Evolutionary conservation across 345 rosid species (phyloP).

Genomic region (Heritiera fomes): DNA sequence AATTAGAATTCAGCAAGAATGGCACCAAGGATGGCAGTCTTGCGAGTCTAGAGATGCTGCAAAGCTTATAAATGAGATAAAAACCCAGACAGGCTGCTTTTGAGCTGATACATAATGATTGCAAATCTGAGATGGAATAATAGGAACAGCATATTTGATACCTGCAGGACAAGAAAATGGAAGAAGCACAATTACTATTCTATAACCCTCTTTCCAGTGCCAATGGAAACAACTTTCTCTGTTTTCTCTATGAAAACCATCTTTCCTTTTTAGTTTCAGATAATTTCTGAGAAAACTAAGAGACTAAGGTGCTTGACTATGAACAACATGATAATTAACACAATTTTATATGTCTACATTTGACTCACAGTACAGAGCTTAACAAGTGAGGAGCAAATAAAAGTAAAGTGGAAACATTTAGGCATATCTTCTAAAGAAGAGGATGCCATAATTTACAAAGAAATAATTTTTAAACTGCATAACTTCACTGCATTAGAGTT

Average conservation of each 20-base stretch:
- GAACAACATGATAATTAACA: neutral
- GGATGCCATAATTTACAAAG: neutral
- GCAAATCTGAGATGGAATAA: neutral
- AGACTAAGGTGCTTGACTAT: neutral
- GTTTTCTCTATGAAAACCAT: neutral
- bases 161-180: conserved; percentile 9
- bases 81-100: neutral
- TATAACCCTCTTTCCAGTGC: neutral
- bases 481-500: neutral
- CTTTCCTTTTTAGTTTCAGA: neutral
- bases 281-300: neutral
- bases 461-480: neutral
- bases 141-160: neutral
- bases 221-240: neutral
- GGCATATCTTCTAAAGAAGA: neutral
- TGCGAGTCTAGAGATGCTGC: neutral
- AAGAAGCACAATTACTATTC: neutral
- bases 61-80: neutral
- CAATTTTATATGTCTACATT: neutral
- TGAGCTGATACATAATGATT: neutral
- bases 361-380: neutral
- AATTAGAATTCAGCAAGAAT: neutral
- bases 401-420: neutral
- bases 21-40: neutral
- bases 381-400: neutral